Base-by-base conservation (phyloP, 805 yeast species). In the Clavispora fructus region DNA sequence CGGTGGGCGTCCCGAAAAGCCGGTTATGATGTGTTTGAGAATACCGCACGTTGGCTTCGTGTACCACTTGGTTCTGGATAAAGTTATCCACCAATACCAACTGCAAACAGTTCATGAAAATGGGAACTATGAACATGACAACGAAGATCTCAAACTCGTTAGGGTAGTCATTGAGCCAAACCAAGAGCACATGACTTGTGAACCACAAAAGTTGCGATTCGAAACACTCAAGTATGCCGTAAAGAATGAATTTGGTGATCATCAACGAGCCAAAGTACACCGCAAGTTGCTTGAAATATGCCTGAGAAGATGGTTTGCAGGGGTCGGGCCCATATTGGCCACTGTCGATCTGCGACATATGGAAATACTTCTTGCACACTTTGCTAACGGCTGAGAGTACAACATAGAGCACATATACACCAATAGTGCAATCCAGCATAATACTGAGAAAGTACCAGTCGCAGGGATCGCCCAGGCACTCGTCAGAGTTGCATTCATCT, bases 401-500 rank as follows among this genome's bases (percentile, higher is more conserved):
- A 2, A 71, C 50, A 48, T 76, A 76, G 27, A 91, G 71, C 2
- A 92, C 78, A 7, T 95, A 95, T 2, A 92, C 92, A 0, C 99
- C 99, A 7, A 91, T 75, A 0, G 99, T 92, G 37, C 98, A 91
- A 63, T 92, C 99, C 60, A 92, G 78, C 27, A 92, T 74, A 33
- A 92, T 77, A 58, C 87, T 92, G 45, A 94, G 70, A 60, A 92
- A 92, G 68, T 94, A 92, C 94, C 97, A 94, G 55, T 88, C 92
- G 65, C 98, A 94, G 7, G 96, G 95, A 50, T 83, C 83, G 41
- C 57, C 60, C 7, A 37, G 26, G 31, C 53, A 52, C n/a, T 47
- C 49, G 17, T 41, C 53, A 23, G 46, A 30, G 32, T 46, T 52
- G 19, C 57, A 54, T 16, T 49, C 54, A 44, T 17, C 44, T 27